These are phyloP conservation scores for Spirogloea muscicola DNA, from an alignment of 139 green algal genomes.

Conservation along the genomic window DNA sequence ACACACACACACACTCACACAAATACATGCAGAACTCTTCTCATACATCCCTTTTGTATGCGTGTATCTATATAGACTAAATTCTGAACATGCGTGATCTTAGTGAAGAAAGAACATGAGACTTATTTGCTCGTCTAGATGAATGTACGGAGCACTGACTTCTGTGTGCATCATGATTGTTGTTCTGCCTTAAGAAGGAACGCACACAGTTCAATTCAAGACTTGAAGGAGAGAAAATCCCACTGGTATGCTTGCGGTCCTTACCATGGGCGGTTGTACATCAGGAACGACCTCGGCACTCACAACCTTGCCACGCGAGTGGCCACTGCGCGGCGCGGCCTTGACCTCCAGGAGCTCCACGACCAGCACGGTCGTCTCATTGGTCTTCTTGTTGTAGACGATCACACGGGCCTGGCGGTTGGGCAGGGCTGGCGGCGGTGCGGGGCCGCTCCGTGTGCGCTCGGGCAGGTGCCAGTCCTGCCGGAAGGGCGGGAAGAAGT, in stretches of 20 bases:
- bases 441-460: not conserved
- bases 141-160: too few species aligned
- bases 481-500: constrained; percentile 41
- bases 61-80: too few species aligned
- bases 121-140: too few species aligned
- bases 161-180: too few species aligned
- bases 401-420: constrained; percentile 21
- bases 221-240: constrained; percentile 1
- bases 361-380: constrained; percentile 32
- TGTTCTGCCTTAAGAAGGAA: too few species aligned
- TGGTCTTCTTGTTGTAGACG: constrained; percentile 39
- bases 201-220: not conserved
- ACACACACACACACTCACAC: too few species aligned
- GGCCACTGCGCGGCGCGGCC: not conserved
- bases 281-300: constrained; percentile 28
- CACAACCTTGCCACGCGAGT: constrained; percentile 16
- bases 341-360: constrained; percentile 34
- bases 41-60: too few species aligned
- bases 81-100: too few species aligned
- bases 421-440: not conserved
- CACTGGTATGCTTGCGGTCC: too few species aligned
- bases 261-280: constrained; percentile 40
- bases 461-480: not conserved
- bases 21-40: too few species aligned
- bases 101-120: too few species aligned